Conservation (phyloP, 352 stramenopile genomes). For the Pythium apleroticum region DNA sequence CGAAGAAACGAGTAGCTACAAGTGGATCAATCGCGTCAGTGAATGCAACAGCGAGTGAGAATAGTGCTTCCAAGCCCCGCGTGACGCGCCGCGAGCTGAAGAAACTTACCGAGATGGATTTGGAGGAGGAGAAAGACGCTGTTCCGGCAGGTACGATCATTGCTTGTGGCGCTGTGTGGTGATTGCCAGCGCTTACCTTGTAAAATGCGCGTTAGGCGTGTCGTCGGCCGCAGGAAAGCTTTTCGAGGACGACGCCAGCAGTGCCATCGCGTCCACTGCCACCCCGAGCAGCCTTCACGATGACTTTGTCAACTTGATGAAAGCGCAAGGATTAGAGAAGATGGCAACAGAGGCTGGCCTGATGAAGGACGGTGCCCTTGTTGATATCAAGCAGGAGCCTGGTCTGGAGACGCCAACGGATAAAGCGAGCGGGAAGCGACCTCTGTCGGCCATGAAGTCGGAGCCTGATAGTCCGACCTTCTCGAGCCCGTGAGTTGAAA, state of each 20-base stretch:
- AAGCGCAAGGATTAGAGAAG: constrained; percentile 78
- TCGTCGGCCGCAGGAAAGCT: constrained; percentile 24
- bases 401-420: constrained; percentile 20
- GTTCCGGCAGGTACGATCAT: constrained; percentile 31
- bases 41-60: constrained; percentile 8
- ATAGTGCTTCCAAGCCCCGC: constrained; percentile 43
- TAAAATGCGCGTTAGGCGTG: constrained; percentile 10
- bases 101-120: constrained; percentile 72
- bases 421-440: constrained; percentile 26
- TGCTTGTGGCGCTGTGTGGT: not conserved
- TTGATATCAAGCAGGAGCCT: constrained; percentile 55
- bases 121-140: constrained; percentile 64
- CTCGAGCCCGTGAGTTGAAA: constrained; percentile 52
- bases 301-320: constrained; percentile 88
- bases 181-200: not conserved
- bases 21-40: not conserved
- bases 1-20: constrained; percentile 42
- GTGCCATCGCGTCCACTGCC: constrained; percentile 34
- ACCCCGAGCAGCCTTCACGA: constrained; percentile 81
- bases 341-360: constrained; percentile 78
- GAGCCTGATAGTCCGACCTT: constrained; percentile 49
- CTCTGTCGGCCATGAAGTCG: constrained; percentile 26
- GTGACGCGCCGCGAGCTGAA: constrained; percentile 77
- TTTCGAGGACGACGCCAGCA: constrained; percentile 44
- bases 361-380: constrained; percentile 69